phyloP scores from a whole-genome alignment of 176 grass and related monocot species.

The Triticum turgidum region DNA sequence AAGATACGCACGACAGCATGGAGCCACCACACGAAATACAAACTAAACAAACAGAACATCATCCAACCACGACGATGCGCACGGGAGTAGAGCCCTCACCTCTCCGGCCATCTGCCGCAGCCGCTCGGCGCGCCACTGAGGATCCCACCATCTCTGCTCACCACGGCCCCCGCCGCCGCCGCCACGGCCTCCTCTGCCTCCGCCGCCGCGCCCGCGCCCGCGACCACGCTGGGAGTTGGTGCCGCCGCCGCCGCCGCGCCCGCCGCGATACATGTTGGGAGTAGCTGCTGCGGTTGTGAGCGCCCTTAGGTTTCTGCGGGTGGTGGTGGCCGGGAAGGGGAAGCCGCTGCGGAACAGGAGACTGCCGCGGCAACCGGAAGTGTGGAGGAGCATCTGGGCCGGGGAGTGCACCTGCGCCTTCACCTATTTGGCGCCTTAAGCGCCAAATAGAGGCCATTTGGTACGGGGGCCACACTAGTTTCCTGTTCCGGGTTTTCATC shows the following conservation, averaged over 20 bases:
- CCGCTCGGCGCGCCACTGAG: conserved; percentile 79
- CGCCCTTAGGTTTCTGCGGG: conserved; percentile 14
- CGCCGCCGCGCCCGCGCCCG: conserved; percentile 35
- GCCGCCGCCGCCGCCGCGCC: conserved; percentile 52
- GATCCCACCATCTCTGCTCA: conserved; percentile 92
- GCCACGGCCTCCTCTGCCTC: conserved; percentile 37
- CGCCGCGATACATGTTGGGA: conserved; percentile 65
- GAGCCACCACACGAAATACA: background rate
- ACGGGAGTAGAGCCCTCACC: conserved; percentile 28
- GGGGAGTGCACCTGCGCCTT: background rate
- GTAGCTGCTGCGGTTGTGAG: conserved; percentile 11
- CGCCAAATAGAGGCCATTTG: no score
- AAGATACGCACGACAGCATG: background rate
- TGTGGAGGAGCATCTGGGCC: conserved; percentile 33
- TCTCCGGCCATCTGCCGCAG: conserved; percentile 76
- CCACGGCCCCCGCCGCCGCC: conserved; percentile 53
- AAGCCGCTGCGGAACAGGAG: background rate
- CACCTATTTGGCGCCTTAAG: no score
- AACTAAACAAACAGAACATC: background rate
- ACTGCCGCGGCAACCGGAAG: conserved; percentile 23
- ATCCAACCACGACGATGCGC: background rate
- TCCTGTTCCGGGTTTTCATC: no score
- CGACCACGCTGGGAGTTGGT: conserved; percentile 57
- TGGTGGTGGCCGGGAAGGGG: background rate
- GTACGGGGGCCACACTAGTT: no score